These are phyloP conservation scores for Limtongia smithiae DNA, from an alignment of 805 yeast species.

Conservation along the genomic window DNA sequence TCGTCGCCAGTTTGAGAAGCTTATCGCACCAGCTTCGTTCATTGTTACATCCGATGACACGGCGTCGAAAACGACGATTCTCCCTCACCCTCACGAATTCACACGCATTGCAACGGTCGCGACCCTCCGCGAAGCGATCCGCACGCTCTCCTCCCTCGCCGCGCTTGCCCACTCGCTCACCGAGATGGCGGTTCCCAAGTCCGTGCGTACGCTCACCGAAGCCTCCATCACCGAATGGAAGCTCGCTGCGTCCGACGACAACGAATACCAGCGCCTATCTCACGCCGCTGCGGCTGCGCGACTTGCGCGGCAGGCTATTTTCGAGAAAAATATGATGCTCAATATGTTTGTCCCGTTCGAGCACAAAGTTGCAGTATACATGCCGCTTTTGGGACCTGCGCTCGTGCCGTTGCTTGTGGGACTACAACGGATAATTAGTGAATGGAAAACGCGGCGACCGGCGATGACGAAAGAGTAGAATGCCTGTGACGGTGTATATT, in stretches of 20 bases:
- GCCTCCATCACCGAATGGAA: conserved; percentile 47
- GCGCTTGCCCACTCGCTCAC: conserved; percentile 66
- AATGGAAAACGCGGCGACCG: no score
- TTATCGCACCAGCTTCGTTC: conserved; percentile 70
- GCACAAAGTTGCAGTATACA: conserved; percentile 88
- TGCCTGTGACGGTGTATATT: no score
- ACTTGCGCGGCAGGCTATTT: conserved; percentile 73
- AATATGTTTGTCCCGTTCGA: conserved; percentile 94
- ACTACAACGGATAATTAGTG: conserved; percentile 32
- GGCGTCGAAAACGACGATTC: neutral
- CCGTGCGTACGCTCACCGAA: conserved; percentile 58
- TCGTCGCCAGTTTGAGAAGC: conserved; percentile 66
- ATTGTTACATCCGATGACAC: conserved; percentile 15
- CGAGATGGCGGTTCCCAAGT: conserved; percentile 78
- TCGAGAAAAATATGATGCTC: conserved; percentile 91
- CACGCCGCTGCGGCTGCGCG: conserved; percentile 52
- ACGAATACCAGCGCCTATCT: conserved; percentile 6
- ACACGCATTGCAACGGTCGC: conserved; percentile 56
- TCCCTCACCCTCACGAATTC: conserved; percentile 33
- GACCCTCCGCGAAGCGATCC: conserved; percentile 59
- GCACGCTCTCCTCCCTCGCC: conserved; percentile 68
- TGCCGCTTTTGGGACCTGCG: conserved; percentile 87
- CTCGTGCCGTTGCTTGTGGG: conserved; percentile 52
- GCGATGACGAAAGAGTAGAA: no score
- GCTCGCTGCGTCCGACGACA: conserved; percentile 36